These are phyloP conservation scores for Metschnikowia rubicola DNA, from an alignment of 805 yeast genomes.

Conservation along the genomic window DNA sequence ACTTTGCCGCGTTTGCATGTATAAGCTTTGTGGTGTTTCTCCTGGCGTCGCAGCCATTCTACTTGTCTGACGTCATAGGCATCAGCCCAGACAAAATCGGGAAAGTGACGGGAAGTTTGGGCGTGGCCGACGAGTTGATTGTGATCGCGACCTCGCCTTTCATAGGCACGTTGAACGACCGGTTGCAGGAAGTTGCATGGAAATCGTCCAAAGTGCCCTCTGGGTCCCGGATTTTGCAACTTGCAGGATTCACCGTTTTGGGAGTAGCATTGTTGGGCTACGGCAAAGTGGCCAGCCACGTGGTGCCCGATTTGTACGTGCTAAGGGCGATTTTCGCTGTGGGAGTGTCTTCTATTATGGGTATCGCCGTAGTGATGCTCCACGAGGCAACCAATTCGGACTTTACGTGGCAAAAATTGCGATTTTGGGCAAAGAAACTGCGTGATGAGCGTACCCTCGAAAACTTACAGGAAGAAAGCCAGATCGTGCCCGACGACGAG, in stretches of 20 bases:
- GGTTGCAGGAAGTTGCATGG: constrained; percentile 29
- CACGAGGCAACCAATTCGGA: constrained; percentile 52
- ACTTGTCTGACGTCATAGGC: constrained; percentile 30
- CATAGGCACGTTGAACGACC: constrained; percentile 61
- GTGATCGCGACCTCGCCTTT: constrained; percentile 55
- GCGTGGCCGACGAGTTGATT: constrained; percentile 57
- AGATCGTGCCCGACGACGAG: neutral
- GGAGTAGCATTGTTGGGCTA: constrained; percentile 49
- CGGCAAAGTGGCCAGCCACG: constrained; percentile 33
- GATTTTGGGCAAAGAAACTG: constrained; percentile 22
- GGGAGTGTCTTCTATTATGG: constrained; percentile 54
- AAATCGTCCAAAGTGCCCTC: constrained; percentile 14
- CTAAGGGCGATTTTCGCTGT: constrained; percentile 56
- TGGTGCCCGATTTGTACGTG: constrained; percentile 48
- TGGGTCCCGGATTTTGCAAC: constrained; percentile 55
- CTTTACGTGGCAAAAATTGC: constrained; percentile 28
- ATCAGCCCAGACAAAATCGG: constrained; percentile 28
- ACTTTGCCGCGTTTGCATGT: constrained; percentile 35
- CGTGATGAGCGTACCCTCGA: constrained; percentile 1
- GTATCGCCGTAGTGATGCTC: constrained; percentile 59
- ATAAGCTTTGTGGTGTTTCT: constrained; percentile 39
- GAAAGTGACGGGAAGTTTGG: constrained; percentile 31
- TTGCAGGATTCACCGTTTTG: constrained; percentile 45
- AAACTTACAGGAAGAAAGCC: neutral
- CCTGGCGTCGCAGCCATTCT: constrained; percentile 41